These are phyloP conservation scores for Aspergillus hortae DNA, from an alignment of 2,329 filamentous ascomycete genomes.

Conservation along the genomic window DNA sequence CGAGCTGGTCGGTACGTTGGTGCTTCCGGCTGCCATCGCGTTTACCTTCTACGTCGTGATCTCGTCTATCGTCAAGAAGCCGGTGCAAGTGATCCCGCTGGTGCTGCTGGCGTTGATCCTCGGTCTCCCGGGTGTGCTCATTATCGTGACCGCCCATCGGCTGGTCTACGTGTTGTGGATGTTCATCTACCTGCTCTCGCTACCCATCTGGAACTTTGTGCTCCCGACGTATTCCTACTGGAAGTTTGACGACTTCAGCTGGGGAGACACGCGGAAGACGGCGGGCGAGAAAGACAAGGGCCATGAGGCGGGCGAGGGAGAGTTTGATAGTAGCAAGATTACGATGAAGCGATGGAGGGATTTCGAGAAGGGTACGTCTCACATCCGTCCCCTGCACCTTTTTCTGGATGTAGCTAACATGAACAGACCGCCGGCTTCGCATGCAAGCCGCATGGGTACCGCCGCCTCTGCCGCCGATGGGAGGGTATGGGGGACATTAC, in stretches of 20 bases:
- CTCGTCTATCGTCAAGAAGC: conserved; percentile 74
- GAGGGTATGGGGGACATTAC: conserved; percentile 29
- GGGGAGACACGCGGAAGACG: conserved; percentile 97
- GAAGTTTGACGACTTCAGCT: conserved; percentile 99
- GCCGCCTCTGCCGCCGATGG: conserved; percentile 16
- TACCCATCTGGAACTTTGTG: conserved; percentile 97
- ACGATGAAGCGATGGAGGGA: conserved; percentile 99
- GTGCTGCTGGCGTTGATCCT: conserved; percentile 86
- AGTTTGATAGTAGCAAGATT: conserved; percentile 98
- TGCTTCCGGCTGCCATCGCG: conserved; percentile 90
- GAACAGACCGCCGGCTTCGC: conserved; percentile 36
- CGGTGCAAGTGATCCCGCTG: conserved; percentile 82
- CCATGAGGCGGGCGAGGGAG: conserved; percentile 77
- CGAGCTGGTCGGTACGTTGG: conserved; percentile 89
- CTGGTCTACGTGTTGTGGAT: conserved; percentile 94
- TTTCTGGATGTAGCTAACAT: not conserved
- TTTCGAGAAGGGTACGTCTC: conserved; percentile 69
- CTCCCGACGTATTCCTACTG: conserved; percentile 93
- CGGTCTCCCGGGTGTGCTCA: conserved; percentile 86
- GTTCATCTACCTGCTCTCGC: conserved; percentile 87
- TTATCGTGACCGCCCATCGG: conserved; percentile 89
- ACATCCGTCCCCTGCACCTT: not conserved
- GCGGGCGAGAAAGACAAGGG: conserved; percentile 88
- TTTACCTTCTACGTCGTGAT: conserved; percentile 96
- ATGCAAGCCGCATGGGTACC: conserved; percentile 24